Base-by-base conservation (phyloP, 2,329 filamentous ascomycete species). In the Chalaropsis ovoidea region DNA sequence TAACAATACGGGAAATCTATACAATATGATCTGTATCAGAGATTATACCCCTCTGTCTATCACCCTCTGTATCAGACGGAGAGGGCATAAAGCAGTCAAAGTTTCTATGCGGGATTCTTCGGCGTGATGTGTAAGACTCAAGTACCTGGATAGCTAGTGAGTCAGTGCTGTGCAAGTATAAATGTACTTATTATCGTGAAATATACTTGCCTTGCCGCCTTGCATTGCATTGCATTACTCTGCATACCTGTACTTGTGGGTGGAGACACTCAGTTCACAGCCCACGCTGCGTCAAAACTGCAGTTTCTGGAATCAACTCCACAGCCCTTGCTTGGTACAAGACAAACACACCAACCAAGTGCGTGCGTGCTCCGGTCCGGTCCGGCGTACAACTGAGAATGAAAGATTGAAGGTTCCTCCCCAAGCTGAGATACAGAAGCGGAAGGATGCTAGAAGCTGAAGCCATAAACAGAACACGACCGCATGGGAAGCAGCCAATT, bases 321-420 rank as follows among this genome's bases (percentile, higher is more conserved):
- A 39, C 35, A 1, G 35, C 35, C 35, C 35, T 39, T 39, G 35
- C 35, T 39, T 7, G 4, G 35, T 10, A 39, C 35, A 39, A 39
- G 35, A 39, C 35, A 39, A n/a, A n/a, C n/a, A n/a, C n/a, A n/a
- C n/a, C n/a, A n/a, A n/a, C n/a, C n/a, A n/a, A n/a, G n/a, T n/a
- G n/a, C n/a, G n/a, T n/a, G n/a, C 8, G 27, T 35, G 54, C 54
- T 58, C 54, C 54, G 54, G 27, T n/a, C 54, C 27, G 54, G 54
- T 10, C 54, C 54, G 54, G 54, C 54, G 31, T 19, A 58, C 15
- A 58, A 35, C n/a, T 58, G 54, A n/a, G 54, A 39, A 58, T 39
- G 15, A 58, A 31, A 39, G 15, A 3, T 15, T 47, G 35, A 39
- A 39, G 35, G 8, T 10, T 5, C 43, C 43, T 47, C 43, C 39